Evolutionary conservation across 2,329 filamentous ascomycete genomes (phyloP).

Genomic region (Venturia asperata): DNA sequence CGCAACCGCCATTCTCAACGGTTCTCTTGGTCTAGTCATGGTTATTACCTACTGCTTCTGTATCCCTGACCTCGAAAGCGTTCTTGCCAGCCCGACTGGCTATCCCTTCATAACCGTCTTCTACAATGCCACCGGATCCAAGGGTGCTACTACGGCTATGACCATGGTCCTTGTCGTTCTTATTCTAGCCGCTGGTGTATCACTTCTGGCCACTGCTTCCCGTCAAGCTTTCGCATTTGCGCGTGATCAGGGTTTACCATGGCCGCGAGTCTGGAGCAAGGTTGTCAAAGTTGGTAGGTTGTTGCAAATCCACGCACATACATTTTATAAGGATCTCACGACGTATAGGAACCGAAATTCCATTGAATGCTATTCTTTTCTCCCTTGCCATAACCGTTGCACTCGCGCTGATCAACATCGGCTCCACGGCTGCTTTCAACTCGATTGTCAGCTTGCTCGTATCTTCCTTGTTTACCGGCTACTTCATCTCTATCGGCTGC

Average conservation of each 20-base stretch:
- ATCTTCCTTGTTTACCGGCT: slow-evolving; percentile 36
- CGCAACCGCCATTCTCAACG: slow-evolving; percentile 27
- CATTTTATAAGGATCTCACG: not conserved
- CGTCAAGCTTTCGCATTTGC: slow-evolving; percentile 33
- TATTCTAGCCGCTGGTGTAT: slow-evolving; percentile 26
- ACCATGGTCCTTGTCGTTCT: slow-evolving; percentile 27
- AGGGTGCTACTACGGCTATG: slow-evolving; percentile 25
- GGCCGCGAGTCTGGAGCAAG: slow-evolving; percentile 21
- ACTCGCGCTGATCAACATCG: slow-evolving; percentile 32
- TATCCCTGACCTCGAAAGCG: slow-evolving; percentile 17
- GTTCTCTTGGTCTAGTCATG: slow-evolving; percentile 20
- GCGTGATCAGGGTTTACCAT: slow-evolving; percentile 31
- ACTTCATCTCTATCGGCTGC: slow-evolving; percentile 36
- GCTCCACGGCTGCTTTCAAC: slow-evolving; percentile 30
- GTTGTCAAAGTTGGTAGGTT: slow-evolving; percentile 27
- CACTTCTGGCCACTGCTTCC: slow-evolving; percentile 29
- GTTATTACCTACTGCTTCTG: slow-evolving; percentile 33
- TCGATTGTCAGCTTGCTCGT: slow-evolving; percentile 34
- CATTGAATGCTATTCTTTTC: slow-evolving; percentile 29
- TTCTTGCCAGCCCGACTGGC: slow-evolving; percentile 16
- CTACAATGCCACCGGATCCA: slow-evolving; percentile 19
- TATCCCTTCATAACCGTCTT: slow-evolving; percentile 28
- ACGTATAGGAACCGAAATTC: slow-evolving; percentile 26
- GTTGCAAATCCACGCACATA: slow-evolving; percentile 28
- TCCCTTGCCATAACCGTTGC: slow-evolving; percentile 28